Base-by-base conservation (phyloP, 768 basidiomycete genomes). In the Hygrophorus pudorinus region DNA sequence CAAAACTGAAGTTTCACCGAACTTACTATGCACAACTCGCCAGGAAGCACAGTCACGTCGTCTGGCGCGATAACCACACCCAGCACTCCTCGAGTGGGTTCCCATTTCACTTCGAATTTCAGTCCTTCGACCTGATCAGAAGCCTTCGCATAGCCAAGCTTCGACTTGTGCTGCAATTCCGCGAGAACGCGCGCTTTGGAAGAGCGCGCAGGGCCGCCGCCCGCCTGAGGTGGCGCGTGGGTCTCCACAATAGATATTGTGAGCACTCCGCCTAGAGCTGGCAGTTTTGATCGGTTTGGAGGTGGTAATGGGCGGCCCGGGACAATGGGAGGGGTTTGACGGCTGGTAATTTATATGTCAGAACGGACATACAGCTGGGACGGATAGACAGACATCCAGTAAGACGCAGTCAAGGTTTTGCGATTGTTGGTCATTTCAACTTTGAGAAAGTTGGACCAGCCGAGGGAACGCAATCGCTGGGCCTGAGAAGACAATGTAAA, bases 361-460 rank as follows among this genome's bases (percentile, higher is more conserved):
- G n/a, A 24, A 24, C 4, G 24, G 24, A 7, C 4, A 24, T 24
- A 24, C 7, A 24, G 24, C 4, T 24, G 24, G 24, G 24, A 24
- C 24, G 24, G 24, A 12, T 11, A 31, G 14, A 59, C 78, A 52
- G 56, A 91, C 90, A 85, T 66, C 93, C 93, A 97, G 57, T 97
- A 97, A n/a, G 77, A 78, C 18, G 81, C 72, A 5, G 68, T 73
- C 50, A 96, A 65, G 1, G 70, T 71, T 59, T 83, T 83, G 34
- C 83, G 71, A 52, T 81, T 73, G 24, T 74, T 68, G 16, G 72
- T 73, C 68, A 92, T 78, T 33, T 80, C 74, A 11, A 92, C 75
- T 3, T 70, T 70, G 27, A 96, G 59, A 54, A 76, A 81, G 10
- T 89, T 78, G 0, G 74, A 79, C 89, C 89, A 92, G n/a, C 89